Percentiles rank a stretch among this genome's conserved stretches.
Conservation (phyloP, 176 grass and related monocot genomes). For the Coix lacrymajobi region DNA sequence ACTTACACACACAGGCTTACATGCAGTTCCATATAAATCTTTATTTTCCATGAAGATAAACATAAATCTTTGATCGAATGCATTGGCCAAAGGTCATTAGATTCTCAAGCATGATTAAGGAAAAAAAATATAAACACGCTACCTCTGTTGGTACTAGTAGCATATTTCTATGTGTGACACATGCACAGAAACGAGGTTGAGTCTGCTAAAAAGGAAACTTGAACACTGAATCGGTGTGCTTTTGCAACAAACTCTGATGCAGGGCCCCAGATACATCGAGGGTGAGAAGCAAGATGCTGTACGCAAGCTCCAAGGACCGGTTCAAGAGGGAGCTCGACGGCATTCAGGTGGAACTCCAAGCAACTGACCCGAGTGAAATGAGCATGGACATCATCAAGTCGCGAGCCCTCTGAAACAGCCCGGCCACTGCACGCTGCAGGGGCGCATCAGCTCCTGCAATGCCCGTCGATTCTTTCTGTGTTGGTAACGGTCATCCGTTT, state of each 20-base stretch:
- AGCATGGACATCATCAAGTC: constrained; percentile 93
- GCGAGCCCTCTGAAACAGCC: constrained; percentile 61
- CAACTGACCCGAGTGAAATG: constrained; percentile 94
- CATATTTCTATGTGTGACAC: neutral
- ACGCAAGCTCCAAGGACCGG: constrained; percentile 91
- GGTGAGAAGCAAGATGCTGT: constrained; percentile 97
- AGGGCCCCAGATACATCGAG: constrained; percentile 77
- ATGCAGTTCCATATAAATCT: neutral
- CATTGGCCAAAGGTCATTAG: neutral
- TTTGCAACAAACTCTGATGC: neutral
- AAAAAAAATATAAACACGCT: neutral
- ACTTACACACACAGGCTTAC: neutral
- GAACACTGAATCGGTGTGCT: constrained; percentile 10
- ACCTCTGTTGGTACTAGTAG: neutral
- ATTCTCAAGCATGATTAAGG: neutral
- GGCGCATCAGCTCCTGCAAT: constrained; percentile 19
- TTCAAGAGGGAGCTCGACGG: constrained; percentile 97
- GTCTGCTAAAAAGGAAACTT: neutral
- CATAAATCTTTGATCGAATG: neutral
- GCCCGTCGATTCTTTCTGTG: constrained; percentile 11
- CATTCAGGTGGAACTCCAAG: constrained; percentile 93
- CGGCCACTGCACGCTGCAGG: neutral
- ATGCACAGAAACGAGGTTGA: neutral
- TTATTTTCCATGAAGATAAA: neutral
- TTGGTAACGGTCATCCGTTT: constrained; percentile 28